These are phyloP conservation scores for Aspergillus hiratsukae DNA, from an alignment of 2,329 filamentous ascomycete species.

Conservation along the genomic window DNA sequence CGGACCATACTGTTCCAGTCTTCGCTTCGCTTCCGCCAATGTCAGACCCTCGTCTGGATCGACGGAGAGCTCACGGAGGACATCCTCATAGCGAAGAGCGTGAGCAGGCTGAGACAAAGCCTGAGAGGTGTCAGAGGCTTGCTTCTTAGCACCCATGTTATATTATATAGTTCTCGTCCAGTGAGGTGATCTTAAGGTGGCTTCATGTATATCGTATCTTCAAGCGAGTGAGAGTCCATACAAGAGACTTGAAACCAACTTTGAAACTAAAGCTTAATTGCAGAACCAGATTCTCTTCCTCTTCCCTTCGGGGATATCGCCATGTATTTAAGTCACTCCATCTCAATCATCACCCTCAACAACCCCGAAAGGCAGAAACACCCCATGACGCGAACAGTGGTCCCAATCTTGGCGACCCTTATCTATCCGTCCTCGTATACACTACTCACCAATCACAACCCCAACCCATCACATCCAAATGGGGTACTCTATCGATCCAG, in stretches of 20 bases:
- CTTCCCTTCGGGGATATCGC: not conserved
- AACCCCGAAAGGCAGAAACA: not conserved
- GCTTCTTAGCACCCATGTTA: constrained; percentile 2
- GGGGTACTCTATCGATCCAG: not conserved
- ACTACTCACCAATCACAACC: not conserved
- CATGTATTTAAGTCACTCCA: not conserved
- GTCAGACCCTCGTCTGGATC: constrained; percentile 57
- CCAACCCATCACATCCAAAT: not conserved
- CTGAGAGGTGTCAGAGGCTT: constrained; percentile 33
- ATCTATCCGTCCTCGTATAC: not conserved
- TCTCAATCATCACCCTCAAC: not conserved
- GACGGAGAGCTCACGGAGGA: constrained; percentile 53
- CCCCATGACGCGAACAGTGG: not conserved
- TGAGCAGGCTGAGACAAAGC: constrained; percentile 61
- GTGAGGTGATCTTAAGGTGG: constrained; percentile 24
- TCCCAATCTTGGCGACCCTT: not conserved
- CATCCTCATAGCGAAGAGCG: constrained; percentile 50
- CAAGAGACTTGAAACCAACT: constrained; percentile 6
- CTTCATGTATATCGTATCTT: constrained; percentile 30
- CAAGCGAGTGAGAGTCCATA: constrained; percentile 30
- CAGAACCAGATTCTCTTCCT: not conserved
- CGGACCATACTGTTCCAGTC: constrained; percentile 54
- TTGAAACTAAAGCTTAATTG: not conserved
- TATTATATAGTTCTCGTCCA: not conserved
- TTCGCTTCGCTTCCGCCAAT: constrained; percentile 49